Evolutionary conservation across 2,329 filamentous ascomycete species (phyloP).

Genomic region (Pseudofabraea citricarpa): DNA sequence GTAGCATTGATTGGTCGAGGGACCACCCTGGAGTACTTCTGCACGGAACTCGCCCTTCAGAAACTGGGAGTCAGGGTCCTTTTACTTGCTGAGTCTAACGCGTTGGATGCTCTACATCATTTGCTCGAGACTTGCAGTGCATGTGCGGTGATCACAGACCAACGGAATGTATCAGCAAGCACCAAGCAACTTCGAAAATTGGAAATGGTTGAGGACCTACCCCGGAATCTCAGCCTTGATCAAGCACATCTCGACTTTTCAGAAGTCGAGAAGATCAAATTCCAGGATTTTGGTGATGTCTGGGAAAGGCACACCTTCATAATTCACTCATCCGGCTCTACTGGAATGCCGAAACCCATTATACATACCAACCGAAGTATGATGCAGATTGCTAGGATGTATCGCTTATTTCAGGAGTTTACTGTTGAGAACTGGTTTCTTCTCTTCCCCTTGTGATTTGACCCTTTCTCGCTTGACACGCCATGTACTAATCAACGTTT

Average conservation of each 20-base stretch:
- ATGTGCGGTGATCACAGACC: slow-evolving; percentile 24
- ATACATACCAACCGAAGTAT: slow-evolving; percentile 28
- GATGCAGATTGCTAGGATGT: slow-evolving; percentile 30
- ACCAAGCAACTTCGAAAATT: slow-evolving; percentile 17
- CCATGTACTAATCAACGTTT: slow-evolving; percentile 2
- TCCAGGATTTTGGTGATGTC: slow-evolving; percentile 22
- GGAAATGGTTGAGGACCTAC: slow-evolving; percentile 17
- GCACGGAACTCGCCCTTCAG: slow-evolving; percentile 25
- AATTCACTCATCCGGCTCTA: slow-evolving; percentile 26
- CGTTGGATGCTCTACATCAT: slow-evolving; percentile 20
- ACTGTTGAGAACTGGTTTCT: slow-evolving; percentile 29
- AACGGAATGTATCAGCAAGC: slow-evolving; percentile 14
- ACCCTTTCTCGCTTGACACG: background rate
- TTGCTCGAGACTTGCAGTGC: slow-evolving; percentile 23
- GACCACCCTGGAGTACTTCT: slow-evolving; percentile 25
- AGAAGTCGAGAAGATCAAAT: slow-evolving; percentile 20
- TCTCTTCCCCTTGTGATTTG: slow-evolving; percentile 25
- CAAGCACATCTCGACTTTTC: background rate
- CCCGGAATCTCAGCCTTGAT: slow-evolving; percentile 3
- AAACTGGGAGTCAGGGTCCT: slow-evolving; percentile 26
- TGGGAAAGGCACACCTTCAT: slow-evolving; percentile 28
- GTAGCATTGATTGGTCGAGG: slow-evolving; percentile 25
- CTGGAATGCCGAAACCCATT: slow-evolving; percentile 27
- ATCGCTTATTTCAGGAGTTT: slow-evolving; percentile 27
- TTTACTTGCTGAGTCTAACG: slow-evolving; percentile 25